Conservation (phyloP, 768 basidiomycete genomes). For the Baorangia bicolor region DNA sequence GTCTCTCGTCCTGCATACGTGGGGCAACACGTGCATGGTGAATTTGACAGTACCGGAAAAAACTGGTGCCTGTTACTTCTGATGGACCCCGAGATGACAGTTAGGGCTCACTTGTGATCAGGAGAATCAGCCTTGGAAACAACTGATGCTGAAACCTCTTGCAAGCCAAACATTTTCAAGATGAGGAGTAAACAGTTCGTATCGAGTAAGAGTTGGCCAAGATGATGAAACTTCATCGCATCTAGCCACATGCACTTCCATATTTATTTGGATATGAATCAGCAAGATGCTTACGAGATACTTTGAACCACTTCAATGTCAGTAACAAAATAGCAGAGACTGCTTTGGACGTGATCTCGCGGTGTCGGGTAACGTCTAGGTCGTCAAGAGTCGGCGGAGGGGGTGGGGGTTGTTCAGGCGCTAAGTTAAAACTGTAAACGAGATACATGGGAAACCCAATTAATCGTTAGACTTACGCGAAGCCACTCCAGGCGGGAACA, state of each 20-base stretch:
- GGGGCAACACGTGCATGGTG: constrained; percentile 71
- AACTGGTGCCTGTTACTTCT: constrained; percentile 49
- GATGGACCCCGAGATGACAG: background rate
- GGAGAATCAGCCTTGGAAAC: constrained; percentile 87
- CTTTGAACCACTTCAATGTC: constrained; percentile 97
- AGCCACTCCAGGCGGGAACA: constrained; percentile 68
- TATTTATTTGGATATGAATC: background rate
- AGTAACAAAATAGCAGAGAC: constrained; percentile 92
- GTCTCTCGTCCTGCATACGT: constrained; percentile 60
- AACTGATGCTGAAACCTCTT: constrained; percentile 83
- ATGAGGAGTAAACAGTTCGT: constrained; percentile 93
- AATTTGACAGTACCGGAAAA: constrained; percentile 91
- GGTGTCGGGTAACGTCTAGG: constrained; percentile 89
- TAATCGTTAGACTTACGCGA: constrained; percentile 49
- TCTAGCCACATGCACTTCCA: constrained; percentile 48
- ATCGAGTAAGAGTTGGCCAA: constrained; percentile 93
- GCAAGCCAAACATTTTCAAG: constrained; percentile 97
- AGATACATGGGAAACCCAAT: background rate
- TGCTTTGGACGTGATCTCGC: constrained; percentile 96
- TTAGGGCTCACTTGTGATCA: constrained; percentile 67
- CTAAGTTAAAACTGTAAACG: constrained; percentile 30
- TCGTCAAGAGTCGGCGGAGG: constrained; percentile 84
- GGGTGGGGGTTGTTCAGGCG: constrained; percentile 59
- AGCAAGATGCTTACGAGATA: constrained; percentile 71
- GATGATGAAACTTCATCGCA: constrained; percentile 97